Evolutionary conservation across 2,329 filamentous ascomycete species (phyloP).

Genomic region (Pseudogymnoascus sp.): DNA sequence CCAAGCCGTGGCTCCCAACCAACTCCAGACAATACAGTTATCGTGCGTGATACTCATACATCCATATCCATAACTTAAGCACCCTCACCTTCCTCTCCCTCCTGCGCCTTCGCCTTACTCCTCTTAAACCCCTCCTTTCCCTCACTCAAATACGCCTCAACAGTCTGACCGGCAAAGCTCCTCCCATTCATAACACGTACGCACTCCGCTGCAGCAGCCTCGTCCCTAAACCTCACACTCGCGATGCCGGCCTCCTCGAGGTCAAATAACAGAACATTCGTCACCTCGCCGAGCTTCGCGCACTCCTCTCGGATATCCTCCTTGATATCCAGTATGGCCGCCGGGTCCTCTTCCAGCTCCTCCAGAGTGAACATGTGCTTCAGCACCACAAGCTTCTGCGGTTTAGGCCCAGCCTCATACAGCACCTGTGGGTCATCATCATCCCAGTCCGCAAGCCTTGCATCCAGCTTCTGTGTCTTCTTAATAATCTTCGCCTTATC

Average conservation of each 20-base stretch:
- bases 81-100: slow-evolving; percentile 11
- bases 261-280: slow-evolving; percentile 87
- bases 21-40: background rate
- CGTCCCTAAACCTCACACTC: slow-evolving; percentile 70
- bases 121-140: slow-evolving; percentile 68
- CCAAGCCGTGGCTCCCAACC: background rate
- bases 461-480: slow-evolving; percentile 84
- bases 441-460: slow-evolving; percentile 89
- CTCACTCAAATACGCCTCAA: slow-evolving; percentile 63
- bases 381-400: slow-evolving; percentile 77
- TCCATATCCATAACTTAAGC: background rate
- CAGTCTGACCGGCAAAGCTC: slow-evolving; percentile 64
- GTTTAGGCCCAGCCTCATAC: slow-evolving; percentile 42
- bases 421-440: slow-evolving; percentile 67
- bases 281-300: slow-evolving; percentile 75
- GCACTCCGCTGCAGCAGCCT: slow-evolving; percentile 63
- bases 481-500: slow-evolving; percentile 87
- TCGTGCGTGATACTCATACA: background rate
- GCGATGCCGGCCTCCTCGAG: slow-evolving; percentile 76
- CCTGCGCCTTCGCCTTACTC: slow-evolving; percentile 46
- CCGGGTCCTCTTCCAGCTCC: slow-evolving; percentile 78
- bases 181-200: slow-evolving; percentile 70
- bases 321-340: slow-evolving; percentile 81
- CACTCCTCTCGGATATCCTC: slow-evolving; percentile 91
- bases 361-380: slow-evolving; percentile 87